These are phyloP conservation scores for Ophiocordyceps camponoti-floridani DNA, from an alignment of 2,329 filamentous ascomycete species.

Conservation along the genomic window DNA sequence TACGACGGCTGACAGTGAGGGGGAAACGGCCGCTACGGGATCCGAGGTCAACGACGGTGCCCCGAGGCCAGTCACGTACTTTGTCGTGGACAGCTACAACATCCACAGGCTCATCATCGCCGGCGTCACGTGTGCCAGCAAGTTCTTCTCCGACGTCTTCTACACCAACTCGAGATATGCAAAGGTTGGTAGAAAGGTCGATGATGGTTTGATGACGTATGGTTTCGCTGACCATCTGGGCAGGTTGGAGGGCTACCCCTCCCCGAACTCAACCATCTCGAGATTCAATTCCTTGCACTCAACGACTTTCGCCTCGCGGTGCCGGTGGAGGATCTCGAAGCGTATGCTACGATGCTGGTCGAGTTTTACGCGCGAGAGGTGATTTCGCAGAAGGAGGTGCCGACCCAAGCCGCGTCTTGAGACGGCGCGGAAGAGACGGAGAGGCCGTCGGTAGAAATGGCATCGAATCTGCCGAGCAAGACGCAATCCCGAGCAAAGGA, in stretches of 20 bases:
- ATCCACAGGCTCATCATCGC: conserved; percentile 94
- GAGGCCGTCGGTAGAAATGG: background rate
- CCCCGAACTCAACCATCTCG: conserved; percentile 84
- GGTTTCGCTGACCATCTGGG: background rate
- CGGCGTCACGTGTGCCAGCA: conserved; percentile 94
- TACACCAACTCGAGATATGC: conserved; percentile 99
- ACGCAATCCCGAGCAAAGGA: no score
- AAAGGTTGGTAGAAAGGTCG: conserved; percentile 45
- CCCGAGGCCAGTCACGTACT: conserved; percentile 34
- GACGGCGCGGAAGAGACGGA: background rate
- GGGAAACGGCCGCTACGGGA: no score
- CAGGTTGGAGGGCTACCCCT: conserved; percentile 89
- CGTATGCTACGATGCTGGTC: conserved; percentile 95
- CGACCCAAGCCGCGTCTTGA: background rate
- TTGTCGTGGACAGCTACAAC: conserved; percentile 98
- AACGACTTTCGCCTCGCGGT: conserved; percentile 94
- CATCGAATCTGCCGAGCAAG: no score
- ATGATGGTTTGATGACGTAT: background rate
- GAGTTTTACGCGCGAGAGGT: conserved; percentile 94
- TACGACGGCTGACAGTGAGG: no score
- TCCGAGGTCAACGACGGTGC: conserved; percentile 8
- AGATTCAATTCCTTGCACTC: conserved; percentile 84
- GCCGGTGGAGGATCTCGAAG: conserved; percentile 86
- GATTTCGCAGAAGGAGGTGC: conserved; percentile 21
- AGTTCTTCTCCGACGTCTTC: conserved; percentile 98